A percentile compares a stretch with the other conserved stretches of the same genome.
These are phyloP conservation scores for Phanerochaete carnosa DNA, from an alignment of 768 basidiomycete genomes.

Conservation along the genomic window DNA sequence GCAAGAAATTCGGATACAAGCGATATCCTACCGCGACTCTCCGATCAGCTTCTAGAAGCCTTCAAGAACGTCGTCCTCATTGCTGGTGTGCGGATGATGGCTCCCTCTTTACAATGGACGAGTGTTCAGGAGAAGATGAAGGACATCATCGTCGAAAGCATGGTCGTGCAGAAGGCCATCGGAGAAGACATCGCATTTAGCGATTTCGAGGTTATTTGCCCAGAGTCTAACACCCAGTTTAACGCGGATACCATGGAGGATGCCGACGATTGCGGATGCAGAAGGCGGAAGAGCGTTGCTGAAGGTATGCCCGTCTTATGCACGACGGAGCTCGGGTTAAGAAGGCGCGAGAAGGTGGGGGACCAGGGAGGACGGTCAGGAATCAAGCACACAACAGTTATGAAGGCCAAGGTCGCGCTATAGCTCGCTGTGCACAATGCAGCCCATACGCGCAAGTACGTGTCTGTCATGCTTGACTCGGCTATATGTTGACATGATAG, in stretches of 20 bases:
- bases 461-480: no score
- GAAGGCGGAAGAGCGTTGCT: background rate
- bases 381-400: background rate
- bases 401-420: constrained; percentile 1
- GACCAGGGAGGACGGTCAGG: background rate
- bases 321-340: background rate
- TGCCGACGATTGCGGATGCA: background rate
- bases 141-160: background rate
- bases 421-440: no score
- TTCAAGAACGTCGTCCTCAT: background rate
- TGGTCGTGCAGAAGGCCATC: background rate
- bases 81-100: background rate
- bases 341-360: background rate
- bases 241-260: background rate
- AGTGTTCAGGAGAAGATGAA: background rate
- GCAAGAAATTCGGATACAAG: no score
- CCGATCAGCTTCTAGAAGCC: background rate
- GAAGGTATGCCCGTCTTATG: background rate
- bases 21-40: no score
- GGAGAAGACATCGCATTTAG: constrained; percentile 1
- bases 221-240: background rate
- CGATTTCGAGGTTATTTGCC: background rate
- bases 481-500: no score
- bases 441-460: no score
- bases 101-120: background rate